Evolutionary conservation across 768 basidiomycete species (phyloP).

Genomic region (Mrakia blollopis): DNA sequence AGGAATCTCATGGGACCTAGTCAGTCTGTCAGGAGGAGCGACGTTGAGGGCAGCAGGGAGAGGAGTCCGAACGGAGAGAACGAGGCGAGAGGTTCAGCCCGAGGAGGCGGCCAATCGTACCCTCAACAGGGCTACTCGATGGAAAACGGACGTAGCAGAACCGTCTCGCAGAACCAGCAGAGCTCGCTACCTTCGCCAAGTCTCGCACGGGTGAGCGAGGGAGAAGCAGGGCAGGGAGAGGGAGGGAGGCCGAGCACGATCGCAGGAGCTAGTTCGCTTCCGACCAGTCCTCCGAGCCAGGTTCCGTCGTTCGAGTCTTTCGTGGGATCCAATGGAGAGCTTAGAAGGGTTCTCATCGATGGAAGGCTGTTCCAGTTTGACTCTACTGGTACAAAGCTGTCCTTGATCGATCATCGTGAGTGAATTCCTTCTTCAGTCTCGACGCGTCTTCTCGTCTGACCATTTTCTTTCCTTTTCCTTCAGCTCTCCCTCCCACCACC

Average conservation of each 20-base stretch:
- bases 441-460: background rate
- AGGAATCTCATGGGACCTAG: constrained; percentile 14
- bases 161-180: background rate
- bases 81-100: background rate
- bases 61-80: background rate
- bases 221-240: background rate
- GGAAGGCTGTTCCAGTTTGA: constrained; percentile 28
- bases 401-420: constrained; percentile 17
- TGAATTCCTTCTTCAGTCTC: too few species aligned
- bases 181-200: background rate
- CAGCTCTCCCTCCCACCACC: background rate
- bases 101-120: background rate
- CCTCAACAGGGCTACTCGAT: background rate
- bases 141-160: background rate
- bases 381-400: background rate
- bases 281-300: background rate
- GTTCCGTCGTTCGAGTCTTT: background rate
- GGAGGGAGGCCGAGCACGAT: background rate
- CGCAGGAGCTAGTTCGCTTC: background rate
- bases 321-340: background rate
- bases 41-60: background rate
- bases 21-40: background rate
- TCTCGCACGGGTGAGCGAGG: too few species aligned
- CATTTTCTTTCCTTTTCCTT: background rate
- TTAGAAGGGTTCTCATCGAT: constrained; percentile 25